A percentile compares a stretch with the other conserved stretches of the same genome.
These are phyloP conservation scores for Musa beccarii DNA, from an alignment of 176 grass and related monocot genomes.

Conservation along the genomic window DNA sequence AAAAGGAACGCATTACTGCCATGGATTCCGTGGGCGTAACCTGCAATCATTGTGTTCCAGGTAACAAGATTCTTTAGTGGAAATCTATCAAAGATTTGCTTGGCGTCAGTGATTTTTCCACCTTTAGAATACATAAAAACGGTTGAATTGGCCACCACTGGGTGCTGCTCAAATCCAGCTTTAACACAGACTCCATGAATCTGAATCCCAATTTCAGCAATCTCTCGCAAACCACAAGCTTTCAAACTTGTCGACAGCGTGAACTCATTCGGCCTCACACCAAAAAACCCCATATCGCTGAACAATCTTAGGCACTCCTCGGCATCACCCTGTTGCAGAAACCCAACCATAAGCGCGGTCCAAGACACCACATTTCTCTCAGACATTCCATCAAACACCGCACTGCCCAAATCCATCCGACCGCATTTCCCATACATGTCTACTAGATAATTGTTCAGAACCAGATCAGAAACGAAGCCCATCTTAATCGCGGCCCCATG, in stretches of 20 bases:
- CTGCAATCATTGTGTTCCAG: slow-evolving; percentile 20
- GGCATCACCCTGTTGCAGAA: slow-evolving; percentile 27
- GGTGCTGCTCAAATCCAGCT: slow-evolving; percentile 28
- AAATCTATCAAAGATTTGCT: slow-evolving; percentile 22
- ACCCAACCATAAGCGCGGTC: slow-evolving; percentile 49
- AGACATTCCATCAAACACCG: not conserved
- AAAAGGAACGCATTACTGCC: slow-evolving; percentile 19
- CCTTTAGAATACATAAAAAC: slow-evolving; percentile 38
- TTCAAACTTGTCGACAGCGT: slow-evolving; percentile 40
- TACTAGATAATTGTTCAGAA: slow-evolving; percentile 33
- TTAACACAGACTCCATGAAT: slow-evolving; percentile 30
- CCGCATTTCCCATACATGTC: slow-evolving; percentile 48
- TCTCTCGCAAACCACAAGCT: slow-evolving; percentile 22
- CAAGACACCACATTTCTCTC: slow-evolving; percentile 40
- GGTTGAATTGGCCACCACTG: slow-evolving; percentile 32
- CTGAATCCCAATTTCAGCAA: slow-evolving; percentile 15
- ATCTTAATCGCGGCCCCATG: slow-evolving; percentile 25
- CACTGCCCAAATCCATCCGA: no score
- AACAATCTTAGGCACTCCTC: slow-evolving; percentile 22
- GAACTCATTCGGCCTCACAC: slow-evolving; percentile 32
- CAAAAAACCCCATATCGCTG: slow-evolving; percentile 7
- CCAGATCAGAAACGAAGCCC: slow-evolving; percentile 31
- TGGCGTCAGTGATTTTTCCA: slow-evolving; percentile 17
- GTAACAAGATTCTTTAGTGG: slow-evolving; percentile 16
- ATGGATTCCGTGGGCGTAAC: slow-evolving; percentile 20